Evolutionary conservation across 2,329 filamentous ascomycete genomes (phyloP).

Genomic region (Alternaria brassicae): DNA sequence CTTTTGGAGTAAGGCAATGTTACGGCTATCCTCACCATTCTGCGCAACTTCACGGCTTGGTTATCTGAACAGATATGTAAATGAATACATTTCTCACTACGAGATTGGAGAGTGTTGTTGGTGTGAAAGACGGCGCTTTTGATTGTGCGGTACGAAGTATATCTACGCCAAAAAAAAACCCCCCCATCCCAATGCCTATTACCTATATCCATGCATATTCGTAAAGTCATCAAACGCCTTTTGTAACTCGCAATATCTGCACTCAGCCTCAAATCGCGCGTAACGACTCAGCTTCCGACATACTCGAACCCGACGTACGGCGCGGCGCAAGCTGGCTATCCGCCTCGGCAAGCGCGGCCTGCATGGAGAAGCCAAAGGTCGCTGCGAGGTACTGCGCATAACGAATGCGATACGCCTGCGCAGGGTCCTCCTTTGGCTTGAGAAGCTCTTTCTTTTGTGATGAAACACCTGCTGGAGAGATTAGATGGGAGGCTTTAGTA

Average conservation of each 20-base stretch:
- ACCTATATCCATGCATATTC: slow-evolving; percentile 29
- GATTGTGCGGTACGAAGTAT: slow-evolving; percentile 22
- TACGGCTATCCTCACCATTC: not conserved
- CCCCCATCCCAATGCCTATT: slow-evolving; percentile 33
- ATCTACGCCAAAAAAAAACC: slow-evolving; percentile 30
- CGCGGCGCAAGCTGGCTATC: slow-evolving; percentile 47
- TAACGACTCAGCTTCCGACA: slow-evolving; percentile 47
- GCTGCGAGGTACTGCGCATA: slow-evolving; percentile 51
- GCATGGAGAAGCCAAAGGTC: slow-evolving; percentile 50
- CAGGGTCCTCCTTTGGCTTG: slow-evolving; percentile 42
- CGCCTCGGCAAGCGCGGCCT: slow-evolving; percentile 49
- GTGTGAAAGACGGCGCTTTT: slow-evolving; percentile 25
- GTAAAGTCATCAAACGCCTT: slow-evolving; percentile 28
- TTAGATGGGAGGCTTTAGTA: slow-evolving; percentile 47
- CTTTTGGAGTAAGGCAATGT: not conserved
- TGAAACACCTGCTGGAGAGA: slow-evolving; percentile 40
- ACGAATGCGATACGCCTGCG: slow-evolving; percentile 45
- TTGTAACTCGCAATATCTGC: not conserved
- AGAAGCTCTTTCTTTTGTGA: slow-evolving; percentile 43
- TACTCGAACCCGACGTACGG: slow-evolving; percentile 42
- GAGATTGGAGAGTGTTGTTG: not conserved
- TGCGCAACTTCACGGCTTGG: not conserved
- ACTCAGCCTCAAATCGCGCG: slow-evolving; percentile 34
- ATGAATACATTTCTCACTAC: not conserved
- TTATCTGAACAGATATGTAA: not conserved